Base-by-base conservation (phyloP, 768 basidiomycete species). In the Tulasnella sp. region DNA sequence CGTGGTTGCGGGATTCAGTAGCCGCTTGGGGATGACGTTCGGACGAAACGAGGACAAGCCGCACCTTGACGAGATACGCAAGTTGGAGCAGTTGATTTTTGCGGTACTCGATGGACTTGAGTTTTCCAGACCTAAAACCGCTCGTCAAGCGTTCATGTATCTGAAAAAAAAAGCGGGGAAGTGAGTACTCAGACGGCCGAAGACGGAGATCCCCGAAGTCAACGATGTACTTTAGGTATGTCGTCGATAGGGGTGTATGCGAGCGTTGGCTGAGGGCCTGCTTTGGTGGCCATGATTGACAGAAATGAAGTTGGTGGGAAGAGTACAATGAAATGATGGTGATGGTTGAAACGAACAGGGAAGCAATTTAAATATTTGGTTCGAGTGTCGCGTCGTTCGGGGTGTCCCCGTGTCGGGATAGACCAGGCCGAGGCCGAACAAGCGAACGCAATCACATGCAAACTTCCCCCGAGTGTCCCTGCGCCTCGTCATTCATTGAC, bases 11-110 rank as follows among this genome's bases (percentile, higher is more conserved):
- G 29, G 39, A 71, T 15, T 58, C n/a, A n/a, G n/a, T n/a, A n/a
- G n/a, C n/a, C n/a, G n/a, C n/a, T n/a, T n/a, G n/a, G n/a, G n/a
- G 74, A 25, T 72, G 67, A 40, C 31, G 19, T 12, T 73, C n/a
- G 45, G 71, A 74, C 38, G 52, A 22, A 39, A 67, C 54, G 49
- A 45, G 31, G 3, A 71, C 12, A 37, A 69, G 67, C 37, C 52
- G 45, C 52, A 78, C 77, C 77, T 78, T 78, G 36, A 78, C 22
- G 25, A 78, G 37, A 67, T 78, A 71, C 36, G 86, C 89, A 15
- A 96, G 86, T 80, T 90, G 88, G n/a, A 90, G 85, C 34, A 96
- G 85, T 83, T 94, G 93, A 64, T 89, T 86, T 82, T 90, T 93
- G 80, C 94, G 86, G 80, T 86, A 93, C 15, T 85, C 86, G 75